These are phyloP conservation scores for Aspergillus panamensis DNA, from an alignment of 495 filamentous ascomycete species.

Conservation along the genomic window DNA sequence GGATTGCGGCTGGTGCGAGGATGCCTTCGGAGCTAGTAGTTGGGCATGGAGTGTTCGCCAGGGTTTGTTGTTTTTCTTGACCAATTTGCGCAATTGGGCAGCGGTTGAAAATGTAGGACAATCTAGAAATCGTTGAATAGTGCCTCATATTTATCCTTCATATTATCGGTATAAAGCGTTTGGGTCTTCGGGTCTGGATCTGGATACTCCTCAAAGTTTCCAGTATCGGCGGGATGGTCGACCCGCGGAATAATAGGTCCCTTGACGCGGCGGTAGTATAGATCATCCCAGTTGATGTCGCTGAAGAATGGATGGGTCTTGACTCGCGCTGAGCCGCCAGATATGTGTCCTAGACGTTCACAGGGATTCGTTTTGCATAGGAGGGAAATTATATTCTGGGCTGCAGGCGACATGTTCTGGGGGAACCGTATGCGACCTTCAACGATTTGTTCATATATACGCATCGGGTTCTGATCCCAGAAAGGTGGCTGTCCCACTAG, in stretches of 20 bases:
- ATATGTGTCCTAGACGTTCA: slow-evolving; percentile 83
- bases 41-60: neutral
- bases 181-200: slow-evolving; percentile 53
- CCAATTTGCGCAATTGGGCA: neutral
- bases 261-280: slow-evolving; percentile 64
- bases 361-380: slow-evolving; percentile 89
- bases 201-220: slow-evolving; percentile 89
- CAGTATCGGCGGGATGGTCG: slow-evolving; percentile 73
- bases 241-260: slow-evolving; percentile 87
- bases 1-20: neutral
- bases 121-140: slow-evolving; percentile 74
- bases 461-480: slow-evolving; percentile 93
- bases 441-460: slow-evolving; percentile 77
- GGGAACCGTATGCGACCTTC: slow-evolving; percentile 41
- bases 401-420: slow-evolving; percentile 61
- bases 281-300: slow-evolving; percentile 78
- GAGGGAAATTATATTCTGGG: slow-evolving; percentile 76
- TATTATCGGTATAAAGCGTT: slow-evolving; percentile 65
- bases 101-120: neutral
- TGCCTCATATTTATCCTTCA: slow-evolving; percentile 70
- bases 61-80: neutral
- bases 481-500: slow-evolving; percentile 94
- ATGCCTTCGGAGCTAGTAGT: neutral
- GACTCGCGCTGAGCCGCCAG: slow-evolving; percentile 74
- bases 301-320: slow-evolving; percentile 86